Percentiles rank a stretch among this genome's conserved stretches.
These are phyloP conservation scores for Cladosporium phlei DNA, from an alignment of 2,329 filamentous ascomycete genomes.

Conservation along the genomic window DNA sequence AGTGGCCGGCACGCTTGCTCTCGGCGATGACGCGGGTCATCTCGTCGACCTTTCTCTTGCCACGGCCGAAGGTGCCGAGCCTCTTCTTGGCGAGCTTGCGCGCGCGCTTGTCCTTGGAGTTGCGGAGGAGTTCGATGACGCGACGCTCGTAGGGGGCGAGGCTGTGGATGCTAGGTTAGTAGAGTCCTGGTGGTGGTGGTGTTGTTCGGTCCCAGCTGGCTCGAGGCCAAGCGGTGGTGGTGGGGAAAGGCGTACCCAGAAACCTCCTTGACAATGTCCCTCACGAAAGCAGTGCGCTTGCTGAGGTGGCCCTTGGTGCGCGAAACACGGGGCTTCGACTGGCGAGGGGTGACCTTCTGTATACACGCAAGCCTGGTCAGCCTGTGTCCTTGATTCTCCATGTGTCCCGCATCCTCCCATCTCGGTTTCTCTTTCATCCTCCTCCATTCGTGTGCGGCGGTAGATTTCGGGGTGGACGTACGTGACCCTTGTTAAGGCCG, in stretches of 20 bases:
- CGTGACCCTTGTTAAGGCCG: constrained; percentile 63
- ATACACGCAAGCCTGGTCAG: constrained; percentile 14
- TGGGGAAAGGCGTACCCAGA: constrained; percentile 64
- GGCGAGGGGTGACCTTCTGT: constrained; percentile 49
- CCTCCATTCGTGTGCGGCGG: constrained; percentile 1
- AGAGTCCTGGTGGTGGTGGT: constrained; percentile 3
- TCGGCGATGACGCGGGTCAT: constrained; percentile 97
- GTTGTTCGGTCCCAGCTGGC: background rate
- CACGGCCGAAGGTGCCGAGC: constrained; percentile 97
- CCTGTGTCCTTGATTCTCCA: background rate
- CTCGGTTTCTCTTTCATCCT: background rate
- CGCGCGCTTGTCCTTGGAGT: constrained; percentile 99
- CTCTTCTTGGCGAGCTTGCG: constrained; percentile 99
- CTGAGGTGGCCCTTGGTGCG: constrained; percentile 92
- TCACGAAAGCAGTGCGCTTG: constrained; percentile 95
- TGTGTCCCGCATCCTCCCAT: background rate
- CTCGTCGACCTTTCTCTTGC: constrained; percentile 99
- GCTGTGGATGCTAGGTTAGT: constrained; percentile 26
- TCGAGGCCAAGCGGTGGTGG: constrained; percentile 9
- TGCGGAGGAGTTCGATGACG: constrained; percentile 97
- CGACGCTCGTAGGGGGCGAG: constrained; percentile 74
- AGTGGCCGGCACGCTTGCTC: constrained; percentile 74
- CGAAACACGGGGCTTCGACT: constrained; percentile 47
- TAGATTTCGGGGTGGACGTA: constrained; percentile 45
- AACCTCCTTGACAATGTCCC: constrained; percentile 97